Evolutionary conservation across 371 early-diverging fungal species (phyloP).

Genomic region (Mucor circinelloides): DNA sequence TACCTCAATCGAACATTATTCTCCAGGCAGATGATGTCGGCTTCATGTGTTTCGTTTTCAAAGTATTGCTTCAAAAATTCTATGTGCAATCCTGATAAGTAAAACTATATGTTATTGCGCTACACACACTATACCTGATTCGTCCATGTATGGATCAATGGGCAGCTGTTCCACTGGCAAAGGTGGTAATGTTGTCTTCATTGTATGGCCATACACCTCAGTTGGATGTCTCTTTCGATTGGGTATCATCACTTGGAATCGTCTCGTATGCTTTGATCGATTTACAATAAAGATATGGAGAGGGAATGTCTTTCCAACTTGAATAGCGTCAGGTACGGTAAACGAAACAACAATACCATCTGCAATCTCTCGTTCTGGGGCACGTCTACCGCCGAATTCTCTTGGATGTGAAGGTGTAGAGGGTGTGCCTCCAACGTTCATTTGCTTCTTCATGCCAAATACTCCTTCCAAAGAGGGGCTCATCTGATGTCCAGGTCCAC

Average conservation of each 20-base stretch:
- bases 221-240: conserved; percentile 58
- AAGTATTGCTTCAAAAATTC: conserved; percentile 65
- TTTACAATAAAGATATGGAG: conserved; percentile 78
- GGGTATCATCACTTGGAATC: conserved; percentile 68
- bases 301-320: conserved; percentile 68
- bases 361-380: conserved; percentile 41
- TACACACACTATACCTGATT: conserved; percentile 45
- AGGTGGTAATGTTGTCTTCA: conserved; percentile 45
- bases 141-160: conserved; percentile 68
- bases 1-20: conserved; percentile 68
- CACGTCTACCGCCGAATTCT: conserved; percentile 10
- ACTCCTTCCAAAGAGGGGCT: conserved; percentile 25
- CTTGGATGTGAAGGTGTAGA: not conserved
- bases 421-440: not conserved
- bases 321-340: conserved; percentile 44
- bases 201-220: conserved; percentile 14
- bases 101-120: not conserved
- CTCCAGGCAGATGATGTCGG: conserved; percentile 75
- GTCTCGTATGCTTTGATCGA: conserved; percentile 63
- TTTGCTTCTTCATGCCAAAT: conserved; percentile 26
- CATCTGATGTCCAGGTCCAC: conserved; percentile 18
- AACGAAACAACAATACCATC: conserved; percentile 74
- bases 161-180: conserved; percentile 45
- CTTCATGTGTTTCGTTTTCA: conserved; percentile 70
- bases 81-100: not conserved